Evolutionary conservation across 2,329 filamentous ascomycete genomes (phyloP).

Genomic region (Scedosporium minutisporum): DNA sequence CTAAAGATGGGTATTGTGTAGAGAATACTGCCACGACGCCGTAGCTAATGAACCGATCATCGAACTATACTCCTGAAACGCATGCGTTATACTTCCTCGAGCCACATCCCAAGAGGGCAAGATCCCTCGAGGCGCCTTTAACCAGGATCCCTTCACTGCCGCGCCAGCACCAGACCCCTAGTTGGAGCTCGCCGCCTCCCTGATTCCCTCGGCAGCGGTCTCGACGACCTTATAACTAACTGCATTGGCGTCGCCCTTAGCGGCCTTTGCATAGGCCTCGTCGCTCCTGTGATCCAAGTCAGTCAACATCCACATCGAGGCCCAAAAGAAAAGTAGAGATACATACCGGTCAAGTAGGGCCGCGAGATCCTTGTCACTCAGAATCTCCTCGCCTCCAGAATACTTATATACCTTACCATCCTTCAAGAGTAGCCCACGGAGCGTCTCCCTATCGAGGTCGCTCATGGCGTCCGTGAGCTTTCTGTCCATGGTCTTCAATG

Average conservation of each 20-base stretch:
- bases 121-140: neutral
- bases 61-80: too few species aligned
- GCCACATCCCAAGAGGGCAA: too few species aligned
- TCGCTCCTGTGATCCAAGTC: slow-evolving; percentile 33
- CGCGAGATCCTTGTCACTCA: slow-evolving; percentile 64
- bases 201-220: slow-evolving; percentile 51
- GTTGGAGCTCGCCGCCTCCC: slow-evolving; percentile 18
- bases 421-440: slow-evolving; percentile 54
- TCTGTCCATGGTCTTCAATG: slow-evolving; percentile 61
- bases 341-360: slow-evolving; percentile 63
- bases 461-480: slow-evolving; percentile 42
- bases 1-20: too few species aligned
- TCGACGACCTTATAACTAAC: slow-evolving; percentile 70
- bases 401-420: slow-evolving; percentile 60
- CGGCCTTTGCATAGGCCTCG: slow-evolving; percentile 58
- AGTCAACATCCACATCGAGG: slow-evolving; percentile 1
- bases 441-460: slow-evolving; percentile 50
- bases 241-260: slow-evolving; percentile 65
- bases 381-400: slow-evolving; percentile 51
- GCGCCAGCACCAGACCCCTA: neutral
- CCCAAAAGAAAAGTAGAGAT: neutral
- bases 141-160: neutral
- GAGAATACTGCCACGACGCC: too few species aligned
- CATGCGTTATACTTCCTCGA: too few species aligned
- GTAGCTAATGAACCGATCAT: too few species aligned